Evolutionary conservation across 768 basidiomycete species (phyloP), one percentile per base, ranked within the genome.

Genomic region (Kwoniella botswanensis): DNA sequence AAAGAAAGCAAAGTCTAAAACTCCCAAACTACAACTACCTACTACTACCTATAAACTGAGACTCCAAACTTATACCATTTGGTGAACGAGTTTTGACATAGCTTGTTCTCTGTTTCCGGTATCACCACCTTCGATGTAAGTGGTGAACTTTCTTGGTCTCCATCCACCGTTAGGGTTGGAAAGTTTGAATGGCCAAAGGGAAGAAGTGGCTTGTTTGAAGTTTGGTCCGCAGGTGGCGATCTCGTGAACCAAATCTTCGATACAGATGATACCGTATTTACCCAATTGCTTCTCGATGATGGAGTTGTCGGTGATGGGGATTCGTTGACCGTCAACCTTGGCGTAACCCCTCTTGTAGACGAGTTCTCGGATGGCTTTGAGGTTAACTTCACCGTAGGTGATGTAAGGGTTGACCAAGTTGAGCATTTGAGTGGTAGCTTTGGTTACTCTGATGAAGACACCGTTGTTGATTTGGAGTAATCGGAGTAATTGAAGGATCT

Each of bases 321-420:
- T 92, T 84, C 97, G 92, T 85, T 98, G 95, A 86, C 93, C 96
- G 88, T 93, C 85, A 85, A 98, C 90, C 88, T 98, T 98, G 84
- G 96, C 97, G 83, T 98, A 98, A 68, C 97, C 97, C 74, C 97
- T 93, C 89, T 99, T 99, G 91, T 98, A 98, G 86, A 98, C 90
- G 75, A 99, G 87, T 85, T 97, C 94, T 74, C 96, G 94, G 83
- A 98, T 90, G 53, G 94, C 90, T 85, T 98, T 98, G 79, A 98
- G 87, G 87, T 98, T 98, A 68, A 85, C 90, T 52, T 67, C 94
- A 92, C 96, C 97, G 84, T 98, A 99, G 74, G 97, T 92, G 82
- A 99, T 87, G 86, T 98, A 99, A 57, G 97, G 96, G 85, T 97
- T 94, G 79, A 99, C 90, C 73, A 98, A 89, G 83, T 93, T 92